Evolutionary conservation across 2,329 filamentous ascomycete genomes (phyloP), one percentile per base, ranked within the genome.

Genomic region (Claviceps humidiphila): DNA sequence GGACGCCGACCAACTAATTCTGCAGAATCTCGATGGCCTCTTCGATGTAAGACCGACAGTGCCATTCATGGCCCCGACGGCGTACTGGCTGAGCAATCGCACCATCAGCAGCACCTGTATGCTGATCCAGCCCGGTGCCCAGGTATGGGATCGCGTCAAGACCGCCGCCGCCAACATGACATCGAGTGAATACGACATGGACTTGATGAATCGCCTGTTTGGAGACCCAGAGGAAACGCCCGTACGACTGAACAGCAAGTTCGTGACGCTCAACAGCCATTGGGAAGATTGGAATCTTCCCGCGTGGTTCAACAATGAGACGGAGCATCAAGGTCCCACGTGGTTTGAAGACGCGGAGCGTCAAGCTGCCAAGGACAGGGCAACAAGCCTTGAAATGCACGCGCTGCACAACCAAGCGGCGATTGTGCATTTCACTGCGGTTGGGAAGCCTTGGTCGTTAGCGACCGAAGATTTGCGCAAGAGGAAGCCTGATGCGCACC

Each of bases 201-300:
- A 59, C 24, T 45, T 59, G 26, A 37, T 59, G 20, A 59, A 59
- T 34, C 40, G 49, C 14, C 40, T 58, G 7, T 59, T 55, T 24
- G 46, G 42, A 8, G 40, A 40, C 20, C 20, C 37, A 16, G 50
- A 45, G 5, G 13, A 7, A n/a, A 14, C 39, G 7, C 39, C 50
- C 1, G 4, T 8, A 3, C 49, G 49, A 5, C 46, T 59, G 5
- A 24, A 47, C 1, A 53, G 52, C 17, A 56, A 47, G 11, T 59
- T 53, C 26, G 45, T 51, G n/a, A 49, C 53, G 5, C 37, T 59
- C 26, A 58, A 58, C 24, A 55, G 51, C 14, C 55, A 58, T 43
- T 59, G 57, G 58, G 55, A 57, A 13, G 54, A 58, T 17, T 50
- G 54, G 53, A 57, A 37, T 47, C 39, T 59, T 16, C 58, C 58